Evolutionary conservation across 78 protist genomes (phyloP).

Genomic region (Protostelium mycophagum): DNA sequence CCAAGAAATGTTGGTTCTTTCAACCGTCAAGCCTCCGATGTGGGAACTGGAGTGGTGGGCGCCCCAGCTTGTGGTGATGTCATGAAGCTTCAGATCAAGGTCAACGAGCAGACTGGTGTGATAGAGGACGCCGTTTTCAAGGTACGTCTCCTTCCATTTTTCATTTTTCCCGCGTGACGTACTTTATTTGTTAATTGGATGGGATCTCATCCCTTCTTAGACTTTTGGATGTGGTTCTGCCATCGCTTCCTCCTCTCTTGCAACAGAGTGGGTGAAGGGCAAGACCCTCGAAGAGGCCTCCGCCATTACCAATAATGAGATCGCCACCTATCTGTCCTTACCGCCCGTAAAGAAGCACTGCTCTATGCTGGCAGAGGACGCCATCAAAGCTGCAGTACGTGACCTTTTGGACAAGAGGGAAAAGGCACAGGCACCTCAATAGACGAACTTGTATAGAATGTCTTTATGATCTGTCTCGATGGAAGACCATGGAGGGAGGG

Average conservation of each 20-base stretch:
- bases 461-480: no score
- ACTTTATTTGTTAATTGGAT: not conserved
- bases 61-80: constrained; percentile 96
- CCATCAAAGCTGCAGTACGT: constrained; percentile 90
- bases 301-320: constrained; percentile 82
- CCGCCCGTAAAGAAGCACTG: constrained; percentile 99
- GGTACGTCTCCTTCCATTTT: not conserved
- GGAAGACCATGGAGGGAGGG: no score
- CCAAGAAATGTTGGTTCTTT: constrained; percentile 95
- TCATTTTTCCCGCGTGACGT: not conserved
- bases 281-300: constrained; percentile 83
- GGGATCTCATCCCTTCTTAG: constrained; percentile 78
- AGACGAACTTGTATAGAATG: no score
- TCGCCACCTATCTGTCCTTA: constrained; percentile 86
- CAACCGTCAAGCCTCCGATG: constrained; percentile 74
- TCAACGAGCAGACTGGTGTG: constrained; percentile 69
- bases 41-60: constrained; percentile 92
- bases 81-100: constrained; percentile 87
- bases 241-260: constrained; percentile 82
- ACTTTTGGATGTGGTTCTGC: constrained; percentile 99
- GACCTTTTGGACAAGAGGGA: constrained; percentile 70
- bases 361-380: constrained; percentile 94
- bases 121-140: not conserved
- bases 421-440: no score
- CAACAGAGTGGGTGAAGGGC: constrained; percentile 88